Conservation (phyloP, 331 rosid species). For the Spiraea crenata region DNA sequence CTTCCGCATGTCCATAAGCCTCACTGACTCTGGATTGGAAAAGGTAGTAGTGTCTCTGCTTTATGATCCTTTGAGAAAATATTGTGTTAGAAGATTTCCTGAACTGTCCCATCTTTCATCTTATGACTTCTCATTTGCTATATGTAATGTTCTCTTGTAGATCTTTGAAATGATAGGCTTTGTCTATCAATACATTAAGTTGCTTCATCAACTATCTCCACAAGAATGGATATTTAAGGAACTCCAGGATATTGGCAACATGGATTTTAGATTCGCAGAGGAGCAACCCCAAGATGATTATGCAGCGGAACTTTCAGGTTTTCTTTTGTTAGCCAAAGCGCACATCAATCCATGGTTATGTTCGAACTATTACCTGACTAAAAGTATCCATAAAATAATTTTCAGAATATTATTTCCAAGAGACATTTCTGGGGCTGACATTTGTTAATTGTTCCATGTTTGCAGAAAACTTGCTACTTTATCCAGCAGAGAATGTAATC, state of each 20-base stretch:
- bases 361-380: background rate
- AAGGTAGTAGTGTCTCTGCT: constrained; percentile 50
- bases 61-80: constrained; percentile 13
- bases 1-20: constrained; percentile 76
- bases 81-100: constrained; percentile 22
- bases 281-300: constrained; percentile 98
- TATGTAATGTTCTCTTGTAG: constrained; percentile 41
- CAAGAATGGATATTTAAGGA: constrained; percentile 97
- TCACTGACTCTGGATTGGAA: constrained; percentile 89
- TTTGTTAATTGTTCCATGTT: constrained; percentile 20
- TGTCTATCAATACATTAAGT: constrained; percentile 82
- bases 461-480: constrained; percentile 72
- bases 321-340: constrained; percentile 6
- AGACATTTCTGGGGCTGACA: too few species aligned
- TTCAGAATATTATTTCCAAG: background rate
- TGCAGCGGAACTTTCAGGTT: constrained; percentile 96
- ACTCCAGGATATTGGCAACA: constrained; percentile 87
- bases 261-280: constrained; percentile 94
- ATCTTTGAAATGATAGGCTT: constrained; percentile 75
- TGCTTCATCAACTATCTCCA: constrained; percentile 66
- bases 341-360: background rate
- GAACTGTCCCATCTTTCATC: constrained; percentile 1
- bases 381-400: background rate
- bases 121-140: constrained; percentile 13
- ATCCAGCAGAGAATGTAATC: constrained; percentile 83